Base-by-base conservation (phyloP, 2,329 filamentous ascomycete species). In the Aspergillus luchuensis region DNA sequence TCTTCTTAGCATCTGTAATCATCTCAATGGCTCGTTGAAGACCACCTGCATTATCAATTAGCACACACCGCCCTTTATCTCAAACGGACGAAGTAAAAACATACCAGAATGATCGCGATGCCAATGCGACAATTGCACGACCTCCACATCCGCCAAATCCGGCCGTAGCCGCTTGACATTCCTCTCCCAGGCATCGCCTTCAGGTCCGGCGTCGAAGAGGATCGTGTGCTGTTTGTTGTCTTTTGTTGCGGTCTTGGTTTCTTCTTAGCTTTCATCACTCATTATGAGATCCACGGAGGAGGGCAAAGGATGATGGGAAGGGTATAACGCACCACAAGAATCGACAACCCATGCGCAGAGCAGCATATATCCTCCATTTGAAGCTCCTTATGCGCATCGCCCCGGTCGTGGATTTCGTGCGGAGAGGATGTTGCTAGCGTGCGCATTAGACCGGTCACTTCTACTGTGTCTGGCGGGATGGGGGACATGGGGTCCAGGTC, bases 71-170 rank as follows among this genome's bases (percentile, higher is more conserved):
- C 25, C 25, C 25, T 25, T 25, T 25, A 25, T 7, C 25, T 25
- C 25, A 25, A 25, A 25, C 8, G 25, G 7, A 25, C 7, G 25
- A 25, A 25, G 25, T 25, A 25, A 25, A 2, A 25, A 25, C 66
- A n/a, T 55, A 78, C 81, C 81, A 25, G 82, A 84, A 63, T 86
- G 82, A 63, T 86, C 82, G 41, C 83, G 77, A 71, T 86, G 82
- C 83, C 83, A 84, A 65, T 84, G 80, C 5, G 81, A 82, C 23
- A 85, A 70, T 51, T 83, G 76, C 19, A 84, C 77, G 13, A 79
- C 59, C 63, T 84, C 82, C 23, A 85, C 72, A 0, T 69, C 64
- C 1, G 75, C 69, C 4, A 83, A 68, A 64, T 82, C 74, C 1
- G 79, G 71, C 25, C 73, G 68, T 17, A 84, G 68, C 2, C 82